A percentile compares a stretch with the other conserved stretches of the same genome.
phyloP scores from a whole-genome alignment of 306 rosid species.

The Coriaria nepalensis region DNA sequence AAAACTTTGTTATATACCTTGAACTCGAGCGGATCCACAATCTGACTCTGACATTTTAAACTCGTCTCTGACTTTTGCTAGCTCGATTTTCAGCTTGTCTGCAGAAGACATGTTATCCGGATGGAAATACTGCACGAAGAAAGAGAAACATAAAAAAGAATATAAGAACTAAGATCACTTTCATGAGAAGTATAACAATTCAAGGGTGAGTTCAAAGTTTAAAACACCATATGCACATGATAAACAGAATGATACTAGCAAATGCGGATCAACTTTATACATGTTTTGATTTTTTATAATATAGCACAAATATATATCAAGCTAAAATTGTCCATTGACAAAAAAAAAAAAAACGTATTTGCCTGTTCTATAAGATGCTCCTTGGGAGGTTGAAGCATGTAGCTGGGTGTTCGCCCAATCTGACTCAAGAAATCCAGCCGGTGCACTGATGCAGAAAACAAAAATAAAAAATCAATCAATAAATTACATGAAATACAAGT shows the following conservation, averaged over 20 bases:
- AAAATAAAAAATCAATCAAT: constrained; percentile 4
- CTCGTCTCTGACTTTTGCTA: constrained; percentile 63
- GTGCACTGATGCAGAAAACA: constrained; percentile 40
- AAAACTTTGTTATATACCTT: constrained; percentile 53
- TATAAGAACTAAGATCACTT: too few relatives aligned
- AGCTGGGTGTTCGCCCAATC: constrained; percentile 30
- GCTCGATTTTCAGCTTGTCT: constrained; percentile 73
- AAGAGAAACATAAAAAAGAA: too few relatives aligned
- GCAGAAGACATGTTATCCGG: constrained; percentile 84
- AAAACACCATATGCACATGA: too few relatives aligned
- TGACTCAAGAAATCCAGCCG: constrained; percentile 25
- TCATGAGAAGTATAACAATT: neutral
- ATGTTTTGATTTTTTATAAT: too few relatives aligned
- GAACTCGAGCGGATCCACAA: constrained; percentile 89
- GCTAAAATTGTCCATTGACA: neutral
- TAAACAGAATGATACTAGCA: too few relatives aligned
- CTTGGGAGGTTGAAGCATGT: constrained; percentile 50
- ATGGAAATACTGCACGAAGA: constrained; percentile 61
- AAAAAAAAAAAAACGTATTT: constrained; percentile 8
- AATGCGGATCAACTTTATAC: too few relatives aligned
- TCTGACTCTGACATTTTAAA: constrained; percentile 92
- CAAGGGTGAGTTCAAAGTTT: too few relatives aligned
- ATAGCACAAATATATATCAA: too few relatives aligned
- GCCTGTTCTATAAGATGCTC: constrained; percentile 70
- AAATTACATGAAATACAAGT: neutral